Evolutionary conservation across 495 filamentous ascomycete species (phyloP).

Genomic region (Penicillium coffeae): DNA sequence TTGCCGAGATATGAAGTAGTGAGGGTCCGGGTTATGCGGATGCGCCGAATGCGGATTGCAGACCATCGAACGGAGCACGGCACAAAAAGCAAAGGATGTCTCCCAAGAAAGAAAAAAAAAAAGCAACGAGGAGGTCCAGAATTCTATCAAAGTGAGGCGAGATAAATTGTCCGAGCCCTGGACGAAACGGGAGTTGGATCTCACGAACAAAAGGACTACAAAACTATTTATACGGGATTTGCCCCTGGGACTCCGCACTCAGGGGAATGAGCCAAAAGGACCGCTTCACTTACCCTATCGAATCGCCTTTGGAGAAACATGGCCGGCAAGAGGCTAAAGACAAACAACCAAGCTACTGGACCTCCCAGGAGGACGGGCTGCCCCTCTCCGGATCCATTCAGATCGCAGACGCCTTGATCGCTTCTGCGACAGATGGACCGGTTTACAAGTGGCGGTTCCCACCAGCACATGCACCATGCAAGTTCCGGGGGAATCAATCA

Average conservation of each 20-base stretch:
- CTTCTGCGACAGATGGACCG: constrained; percentile 22
- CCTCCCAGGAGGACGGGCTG: neutral
- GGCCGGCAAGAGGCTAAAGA: neutral
- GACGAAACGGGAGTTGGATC: neutral
- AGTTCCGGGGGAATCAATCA: constrained; percentile 26
- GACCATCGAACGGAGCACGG: constrained; percentile 11
- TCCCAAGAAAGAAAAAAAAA: constrained; percentile 5
- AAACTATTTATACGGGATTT: constrained; percentile 4
- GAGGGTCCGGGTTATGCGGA: constrained; percentile 18
- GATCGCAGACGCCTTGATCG: constrained; percentile 7
- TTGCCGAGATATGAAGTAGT: constrained; percentile 20
- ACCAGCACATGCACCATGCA: too few relatives aligned
- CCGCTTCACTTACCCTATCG: neutral
- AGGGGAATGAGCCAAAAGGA: neutral
- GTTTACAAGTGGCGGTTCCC: constrained; percentile 40
- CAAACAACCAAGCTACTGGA: constrained; percentile 1
- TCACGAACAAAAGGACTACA: constrained; percentile 2
- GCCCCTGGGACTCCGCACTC: constrained; percentile 2
- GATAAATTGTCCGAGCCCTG: neutral
- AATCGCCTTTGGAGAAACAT: neutral
- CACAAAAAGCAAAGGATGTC: constrained; percentile 10
- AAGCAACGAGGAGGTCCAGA: constrained; percentile 3
- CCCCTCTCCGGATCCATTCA: constrained; percentile 1
- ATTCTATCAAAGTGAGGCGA: constrained; percentile 2
- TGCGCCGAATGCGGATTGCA: constrained; percentile 24